Base-by-base conservation (phyloP, 306 rosid species). In the Prunus dulcis region DNA sequence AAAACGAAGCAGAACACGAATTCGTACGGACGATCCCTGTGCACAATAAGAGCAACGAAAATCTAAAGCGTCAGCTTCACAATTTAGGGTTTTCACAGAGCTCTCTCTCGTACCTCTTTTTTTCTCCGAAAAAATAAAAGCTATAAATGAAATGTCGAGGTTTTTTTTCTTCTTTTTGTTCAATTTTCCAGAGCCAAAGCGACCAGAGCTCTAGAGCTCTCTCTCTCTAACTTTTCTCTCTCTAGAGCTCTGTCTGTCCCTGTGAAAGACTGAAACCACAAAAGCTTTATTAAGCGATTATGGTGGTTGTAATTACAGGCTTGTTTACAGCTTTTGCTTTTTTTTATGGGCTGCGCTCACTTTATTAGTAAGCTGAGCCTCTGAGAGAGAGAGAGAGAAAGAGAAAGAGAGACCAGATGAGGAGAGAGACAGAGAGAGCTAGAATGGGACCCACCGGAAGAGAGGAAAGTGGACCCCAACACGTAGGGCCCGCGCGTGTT, bases 401-500 rank as follows among this genome's bases (percentile, higher is more conserved):
- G 75, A 22, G 22, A 6, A 12, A 28, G 12, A 17, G 22, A 4
- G 12, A 10, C 56, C 0, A 23, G 55, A 13, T 28, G 27, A 75
- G 72, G 50, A 47, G 72, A 65, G 78, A 45, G 66, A 49, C 28
- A 5, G 58, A 4, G 66, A 2, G 70, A 30, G 43, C 43, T 38
- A 6, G 43, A 38, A 38, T 2, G 70, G 63, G 61, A 53, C 71
- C 71, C 49, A 4, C 12, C 3, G 0, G 0, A 6, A 19, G 12
- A 55, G 28, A n/a, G 64, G 68, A 49, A 12, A 61, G 76, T 49
- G 83, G 83, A 56, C 69, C 56, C 70, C 11, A 46, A 6, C 6
- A 22, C 10, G 72, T 25, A 82, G 90, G 91, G 46, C 89, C 97
- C 79, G 4, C 50, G 45, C 1, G 19, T 89, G 93, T 82, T 82